Percentiles rank a stretch among this genome's conserved stretches.
Evolutionary conservation across 345 rosid genomes (phyloP).

Genomic region (Melaleuca alternifolia): DNA sequence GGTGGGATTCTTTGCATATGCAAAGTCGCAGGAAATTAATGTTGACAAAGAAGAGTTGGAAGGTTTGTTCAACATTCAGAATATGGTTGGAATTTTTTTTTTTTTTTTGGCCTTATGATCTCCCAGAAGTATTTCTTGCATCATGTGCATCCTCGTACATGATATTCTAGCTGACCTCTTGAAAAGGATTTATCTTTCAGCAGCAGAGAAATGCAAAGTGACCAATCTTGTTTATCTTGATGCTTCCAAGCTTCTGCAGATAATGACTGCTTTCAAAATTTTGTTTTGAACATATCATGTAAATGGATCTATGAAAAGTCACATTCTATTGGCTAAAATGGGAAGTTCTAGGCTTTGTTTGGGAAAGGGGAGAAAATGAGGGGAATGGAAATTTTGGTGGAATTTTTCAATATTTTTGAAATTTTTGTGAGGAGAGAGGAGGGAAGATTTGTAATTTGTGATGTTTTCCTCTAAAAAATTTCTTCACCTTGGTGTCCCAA

Average conservation of each 20-base stretch:
- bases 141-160: not conserved
- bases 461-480: not conserved
- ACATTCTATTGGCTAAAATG: not conserved
- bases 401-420: not conserved
- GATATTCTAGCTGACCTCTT: not conserved
- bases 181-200: not conserved
- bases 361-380: not conserved
- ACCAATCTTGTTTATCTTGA: not conserved
- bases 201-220: not conserved
- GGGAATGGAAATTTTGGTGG: not conserved
- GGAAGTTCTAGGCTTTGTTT: not conserved
- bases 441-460: not conserved
- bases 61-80: slow-evolving; percentile 30
- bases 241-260: not conserved
- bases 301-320: not conserved
- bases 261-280: not conserved
- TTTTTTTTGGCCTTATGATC: not conserved
- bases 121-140: not conserved
- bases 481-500: not conserved
- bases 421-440: not conserved
- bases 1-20: slow-evolving; percentile 87
- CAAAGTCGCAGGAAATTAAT: slow-evolving; percentile 66
- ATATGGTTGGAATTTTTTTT: not conserved
- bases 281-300: not conserved
- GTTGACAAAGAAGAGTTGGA: slow-evolving; percentile 86